Evolutionary conservation across 306 rosid species (phyloP).

Genomic region (Glycyrrhiza uralensis): DNA sequence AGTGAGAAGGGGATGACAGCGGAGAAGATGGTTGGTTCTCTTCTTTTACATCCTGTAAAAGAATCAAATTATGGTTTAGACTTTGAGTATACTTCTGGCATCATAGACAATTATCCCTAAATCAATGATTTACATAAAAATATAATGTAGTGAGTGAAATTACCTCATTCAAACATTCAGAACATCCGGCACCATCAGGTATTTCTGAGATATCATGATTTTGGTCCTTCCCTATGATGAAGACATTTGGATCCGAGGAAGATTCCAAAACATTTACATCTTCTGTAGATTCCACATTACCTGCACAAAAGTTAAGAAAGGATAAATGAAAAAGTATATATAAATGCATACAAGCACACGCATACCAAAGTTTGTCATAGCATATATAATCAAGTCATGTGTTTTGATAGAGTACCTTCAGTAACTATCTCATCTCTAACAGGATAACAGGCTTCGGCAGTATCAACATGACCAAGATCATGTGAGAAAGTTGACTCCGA

Average conservation of each 20-base stretch:
- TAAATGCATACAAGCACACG: neutral
- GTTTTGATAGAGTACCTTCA: slow-evolving; percentile 53
- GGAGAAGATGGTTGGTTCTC: slow-evolving; percentile 54
- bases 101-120: neutral
- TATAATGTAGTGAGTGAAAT: slow-evolving; percentile 12
- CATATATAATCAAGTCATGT: slow-evolving; percentile 7
- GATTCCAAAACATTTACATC: slow-evolving; percentile 40
- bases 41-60: slow-evolving; percentile 50
- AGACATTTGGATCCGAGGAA: slow-evolving; percentile 37
- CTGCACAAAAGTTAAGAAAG: slow-evolving; percentile 35
- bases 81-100: slow-evolving; percentile 7
- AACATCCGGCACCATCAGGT: slow-evolving; percentile 32
- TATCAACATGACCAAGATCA: slow-evolving; percentile 30
- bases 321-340: slow-evolving; percentile 8
- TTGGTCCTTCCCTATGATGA: slow-evolving; percentile 33
- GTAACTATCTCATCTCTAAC: slow-evolving; percentile 36
- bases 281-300: slow-evolving; percentile 30
- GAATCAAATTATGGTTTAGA: slow-evolving; percentile 9
- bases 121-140: slow-evolving; percentile 7
- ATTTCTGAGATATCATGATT: slow-evolving; percentile 33
- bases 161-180: slow-evolving; percentile 55
- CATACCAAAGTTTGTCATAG: neutral
- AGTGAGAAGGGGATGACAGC: slow-evolving; percentile 45
- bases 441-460: slow-evolving; percentile 28
- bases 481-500: slow-evolving; percentile 21